Evolutionary conservation across 2,329 filamentous ascomycete genomes (phyloP).

Genomic region (Verticillium dahliae): DNA sequence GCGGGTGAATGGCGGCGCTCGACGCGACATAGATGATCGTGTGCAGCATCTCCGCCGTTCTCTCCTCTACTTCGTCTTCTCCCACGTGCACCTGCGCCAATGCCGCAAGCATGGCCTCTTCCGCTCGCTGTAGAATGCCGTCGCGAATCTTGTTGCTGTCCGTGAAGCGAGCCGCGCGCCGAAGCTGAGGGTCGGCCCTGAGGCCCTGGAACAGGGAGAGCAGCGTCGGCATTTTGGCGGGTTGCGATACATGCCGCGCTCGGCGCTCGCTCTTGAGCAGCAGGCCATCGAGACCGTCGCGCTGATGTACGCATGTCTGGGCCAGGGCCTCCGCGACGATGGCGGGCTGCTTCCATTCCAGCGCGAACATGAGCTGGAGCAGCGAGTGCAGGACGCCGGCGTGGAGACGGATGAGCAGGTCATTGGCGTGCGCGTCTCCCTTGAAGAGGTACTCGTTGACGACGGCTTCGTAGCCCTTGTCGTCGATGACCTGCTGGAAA

Average conservation of each 20-base stretch:
- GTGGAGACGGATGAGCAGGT: constrained; percentile 63
- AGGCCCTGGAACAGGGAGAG: constrained; percentile 57
- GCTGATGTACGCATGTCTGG: constrained; percentile 63
- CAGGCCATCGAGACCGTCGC: constrained; percentile 43
- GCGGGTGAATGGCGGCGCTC: constrained; percentile 53
- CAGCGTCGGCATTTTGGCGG: constrained; percentile 33
- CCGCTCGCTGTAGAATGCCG: constrained; percentile 58
- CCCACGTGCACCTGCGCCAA: constrained; percentile 52
- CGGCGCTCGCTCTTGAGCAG: constrained; percentile 46
- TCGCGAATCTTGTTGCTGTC: constrained; percentile 62
- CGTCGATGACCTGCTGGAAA: constrained; percentile 63
- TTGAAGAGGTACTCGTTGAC: constrained; percentile 59
- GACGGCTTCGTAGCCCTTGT: constrained; percentile 30
- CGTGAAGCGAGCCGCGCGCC: constrained; percentile 36
- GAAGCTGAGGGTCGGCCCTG: constrained; percentile 48
- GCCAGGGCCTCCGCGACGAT: constrained; percentile 76
- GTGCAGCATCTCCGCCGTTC: constrained; percentile 61
- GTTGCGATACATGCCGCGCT: constrained; percentile 18
- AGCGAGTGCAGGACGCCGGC: constrained; percentile 71
- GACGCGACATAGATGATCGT: constrained; percentile 42
- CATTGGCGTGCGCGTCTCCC: constrained; percentile 56
- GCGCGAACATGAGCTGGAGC: constrained; percentile 77
- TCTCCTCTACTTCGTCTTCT: constrained; percentile 49
- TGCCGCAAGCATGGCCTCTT: constrained; percentile 55
- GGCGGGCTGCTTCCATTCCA: constrained; percentile 77